phyloP scores from a whole-genome alignment of 2,329 filamentous ascomycete genomes.

The Hortaea werneckii region DNA sequence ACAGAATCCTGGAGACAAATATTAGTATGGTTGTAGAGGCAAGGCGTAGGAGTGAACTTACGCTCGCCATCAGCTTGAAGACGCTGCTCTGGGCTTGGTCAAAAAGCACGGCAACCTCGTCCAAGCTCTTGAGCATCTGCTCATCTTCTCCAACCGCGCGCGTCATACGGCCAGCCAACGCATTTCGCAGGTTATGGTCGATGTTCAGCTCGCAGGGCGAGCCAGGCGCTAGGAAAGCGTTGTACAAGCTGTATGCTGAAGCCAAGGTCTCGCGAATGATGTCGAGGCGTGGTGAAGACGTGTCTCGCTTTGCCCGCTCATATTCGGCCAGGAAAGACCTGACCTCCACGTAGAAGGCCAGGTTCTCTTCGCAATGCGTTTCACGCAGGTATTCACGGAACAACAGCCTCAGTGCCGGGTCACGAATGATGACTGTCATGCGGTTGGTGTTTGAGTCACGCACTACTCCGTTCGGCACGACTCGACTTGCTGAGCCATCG shows the following conservation, averaged over 20 bases:
- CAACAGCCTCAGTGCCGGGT: constrained; percentile 75
- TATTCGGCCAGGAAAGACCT: constrained; percentile 73
- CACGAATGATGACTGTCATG: constrained; percentile 83
- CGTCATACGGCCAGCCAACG: constrained; percentile 91
- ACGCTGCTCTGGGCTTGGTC: constrained; percentile 92
- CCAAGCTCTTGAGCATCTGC: constrained; percentile 83
- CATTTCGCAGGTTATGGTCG: constrained; percentile 88
- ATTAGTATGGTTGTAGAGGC: constrained; percentile 16
- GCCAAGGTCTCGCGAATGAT: constrained; percentile 91
- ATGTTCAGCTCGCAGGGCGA: constrained; percentile 97
- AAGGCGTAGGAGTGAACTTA: constrained; percentile 44
- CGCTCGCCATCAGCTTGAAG: constrained; percentile 97
- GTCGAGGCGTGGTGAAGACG: constrained; percentile 60
- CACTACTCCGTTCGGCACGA: constrained; percentile 45
- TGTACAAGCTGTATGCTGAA: constrained; percentile 93
- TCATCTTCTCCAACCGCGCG: constrained; percentile 89
- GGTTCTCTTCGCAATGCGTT: constrained; percentile 93
- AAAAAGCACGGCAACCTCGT: constrained; percentile 81
- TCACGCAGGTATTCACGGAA: constrained; percentile 92
- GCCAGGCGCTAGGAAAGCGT: constrained; percentile 89
- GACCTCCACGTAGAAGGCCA: constrained; percentile 92
- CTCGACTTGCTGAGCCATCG: constrained; percentile 21
- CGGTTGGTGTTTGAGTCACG: constrained; percentile 92
- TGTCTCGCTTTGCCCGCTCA: constrained; percentile 52
- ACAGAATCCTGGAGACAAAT: constrained; percentile 46